These are phyloP conservation scores for Penicillium paradoxum DNA, from an alignment of 495 filamentous ascomycete species.

Conservation along the genomic window DNA sequence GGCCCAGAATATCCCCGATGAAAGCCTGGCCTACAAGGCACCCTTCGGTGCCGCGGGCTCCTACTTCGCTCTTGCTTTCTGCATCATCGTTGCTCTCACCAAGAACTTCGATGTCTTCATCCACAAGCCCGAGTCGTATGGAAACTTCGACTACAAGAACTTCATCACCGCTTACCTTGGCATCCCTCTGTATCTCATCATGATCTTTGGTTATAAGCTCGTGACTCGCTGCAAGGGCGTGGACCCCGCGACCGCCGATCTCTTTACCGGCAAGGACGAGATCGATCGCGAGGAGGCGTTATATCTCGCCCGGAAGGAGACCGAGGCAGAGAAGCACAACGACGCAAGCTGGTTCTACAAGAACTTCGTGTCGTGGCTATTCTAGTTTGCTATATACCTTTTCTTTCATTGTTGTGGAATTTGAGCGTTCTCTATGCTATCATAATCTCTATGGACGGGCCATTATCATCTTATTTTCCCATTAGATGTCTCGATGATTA, in stretches of 20 bases:
- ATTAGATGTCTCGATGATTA: neutral
- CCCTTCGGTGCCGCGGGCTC: slow-evolving; percentile 66
- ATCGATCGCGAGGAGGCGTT: slow-evolving; percentile 71
- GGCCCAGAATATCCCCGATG: slow-evolving; percentile 64
- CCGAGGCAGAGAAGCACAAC: slow-evolving; percentile 34
- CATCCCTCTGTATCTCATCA: slow-evolving; percentile 69
- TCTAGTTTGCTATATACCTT: slow-evolving; percentile 30
- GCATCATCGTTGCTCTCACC: slow-evolving; percentile 64
- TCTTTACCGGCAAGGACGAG: slow-evolving; percentile 65
- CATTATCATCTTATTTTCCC: neutral
- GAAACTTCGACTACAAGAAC: slow-evolving; percentile 61
- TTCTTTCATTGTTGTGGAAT: neutral
- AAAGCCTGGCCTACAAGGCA: slow-evolving; percentile 64
- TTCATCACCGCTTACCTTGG: slow-evolving; percentile 82
- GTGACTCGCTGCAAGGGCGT: slow-evolving; percentile 48
- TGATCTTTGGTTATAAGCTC: slow-evolving; percentile 69
- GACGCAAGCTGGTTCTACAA: slow-evolving; percentile 53
- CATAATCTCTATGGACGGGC: neutral
- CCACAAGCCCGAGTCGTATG: slow-evolving; percentile 37
- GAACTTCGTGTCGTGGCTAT: slow-evolving; percentile 62
- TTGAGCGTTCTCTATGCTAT: neutral
- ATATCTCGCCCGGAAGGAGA: slow-evolving; percentile 54
- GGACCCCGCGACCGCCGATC: slow-evolving; percentile 55
- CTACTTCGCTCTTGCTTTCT: slow-evolving; percentile 61
- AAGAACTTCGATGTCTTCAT: slow-evolving; percentile 76